A percentile compares a stretch with the other conserved stretches of the same genome.
These are phyloP conservation scores for Aspergillus cristatus DNA, from an alignment of 495 filamentous ascomycete genomes.

Conservation along the genomic window DNA sequence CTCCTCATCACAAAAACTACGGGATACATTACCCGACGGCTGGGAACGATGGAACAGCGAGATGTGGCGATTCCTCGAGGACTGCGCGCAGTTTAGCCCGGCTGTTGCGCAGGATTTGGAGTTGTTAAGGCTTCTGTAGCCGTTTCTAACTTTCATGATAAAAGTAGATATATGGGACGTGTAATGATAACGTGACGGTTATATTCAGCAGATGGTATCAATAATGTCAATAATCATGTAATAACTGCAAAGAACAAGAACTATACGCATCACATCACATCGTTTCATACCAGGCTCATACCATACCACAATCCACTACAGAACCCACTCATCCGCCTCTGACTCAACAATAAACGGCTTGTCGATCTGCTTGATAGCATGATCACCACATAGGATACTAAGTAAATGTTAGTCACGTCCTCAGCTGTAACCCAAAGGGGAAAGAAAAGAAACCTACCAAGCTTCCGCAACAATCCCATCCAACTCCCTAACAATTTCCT, in stretches of 20 bases:
- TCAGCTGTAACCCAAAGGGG: neutral
- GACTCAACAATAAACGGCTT: slow-evolving; percentile 80
- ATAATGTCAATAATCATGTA: no score
- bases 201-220: no score
- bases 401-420: slow-evolving; percentile 5
- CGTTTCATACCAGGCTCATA: no score
- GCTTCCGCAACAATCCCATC: slow-evolving; percentile 75
- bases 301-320: no score
- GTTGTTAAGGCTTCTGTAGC: slow-evolving; percentile 27
- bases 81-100: slow-evolving; percentile 32
- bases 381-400: slow-evolving; percentile 79
- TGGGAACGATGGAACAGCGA: slow-evolving; percentile 40
- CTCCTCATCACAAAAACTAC: slow-evolving; percentile 27
- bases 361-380: slow-evolving; percentile 85
- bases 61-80: slow-evolving; percentile 36
- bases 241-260: no score
- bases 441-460: slow-evolving; percentile 48
- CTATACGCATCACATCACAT: no score
- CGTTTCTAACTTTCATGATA: no score
- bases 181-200: no score
- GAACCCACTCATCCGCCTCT: slow-evolving; percentile 70
- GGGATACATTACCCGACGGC: slow-evolving; percentile 28
- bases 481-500: slow-evolving; percentile 78
- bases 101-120: slow-evolving; percentile 37
- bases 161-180: no score